These are phyloP conservation scores for Phaeotremella skinneri DNA, from an alignment of 768 basidiomycete species.

Conservation along the genomic window DNA sequence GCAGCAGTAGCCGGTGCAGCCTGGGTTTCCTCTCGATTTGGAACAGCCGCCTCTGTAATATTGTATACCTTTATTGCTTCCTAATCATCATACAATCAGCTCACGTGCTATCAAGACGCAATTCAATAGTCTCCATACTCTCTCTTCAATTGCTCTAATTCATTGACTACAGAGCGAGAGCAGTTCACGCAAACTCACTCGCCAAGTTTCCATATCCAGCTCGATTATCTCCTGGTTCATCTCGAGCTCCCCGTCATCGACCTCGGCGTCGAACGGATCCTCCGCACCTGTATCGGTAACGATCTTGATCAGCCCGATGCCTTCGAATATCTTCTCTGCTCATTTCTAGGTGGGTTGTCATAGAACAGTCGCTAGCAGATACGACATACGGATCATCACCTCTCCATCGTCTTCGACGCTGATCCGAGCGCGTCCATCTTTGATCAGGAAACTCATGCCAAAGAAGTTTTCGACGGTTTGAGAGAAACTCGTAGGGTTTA, in stretches of 20 bases:
- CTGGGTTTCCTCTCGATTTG: constrained; percentile 59
- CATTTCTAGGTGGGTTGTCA: background rate
- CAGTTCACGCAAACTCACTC: constrained; percentile 57
- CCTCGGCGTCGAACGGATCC: constrained; percentile 63
- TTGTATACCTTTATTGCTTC: constrained; percentile 82
- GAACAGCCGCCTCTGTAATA: constrained; percentile 72
- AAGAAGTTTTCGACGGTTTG: constrained; percentile 97
- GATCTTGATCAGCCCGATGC: background rate
- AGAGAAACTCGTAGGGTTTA: constrained; percentile 85
- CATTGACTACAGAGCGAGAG: background rate
- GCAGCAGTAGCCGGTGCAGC: background rate
- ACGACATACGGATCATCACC: constrained; percentile 65
- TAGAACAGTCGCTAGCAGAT: background rate
- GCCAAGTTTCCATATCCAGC: constrained; percentile 86
- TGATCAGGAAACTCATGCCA: constrained; percentile 87
- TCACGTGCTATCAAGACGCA: too few relatives aligned
- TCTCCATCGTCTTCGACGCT: constrained; percentile 61
- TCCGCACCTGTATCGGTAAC: constrained; percentile 56
- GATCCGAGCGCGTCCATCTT: constrained; percentile 62
- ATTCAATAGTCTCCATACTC: too few relatives aligned
- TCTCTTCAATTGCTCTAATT: background rate
- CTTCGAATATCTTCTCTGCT: background rate
- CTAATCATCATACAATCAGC: too few relatives aligned
- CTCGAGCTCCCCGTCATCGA: constrained; percentile 63
- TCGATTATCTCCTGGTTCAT: constrained; percentile 88